phyloP scores from a whole-genome alignment of 352 stramenopile genomes.

The Globisporangium parvum region DNA sequence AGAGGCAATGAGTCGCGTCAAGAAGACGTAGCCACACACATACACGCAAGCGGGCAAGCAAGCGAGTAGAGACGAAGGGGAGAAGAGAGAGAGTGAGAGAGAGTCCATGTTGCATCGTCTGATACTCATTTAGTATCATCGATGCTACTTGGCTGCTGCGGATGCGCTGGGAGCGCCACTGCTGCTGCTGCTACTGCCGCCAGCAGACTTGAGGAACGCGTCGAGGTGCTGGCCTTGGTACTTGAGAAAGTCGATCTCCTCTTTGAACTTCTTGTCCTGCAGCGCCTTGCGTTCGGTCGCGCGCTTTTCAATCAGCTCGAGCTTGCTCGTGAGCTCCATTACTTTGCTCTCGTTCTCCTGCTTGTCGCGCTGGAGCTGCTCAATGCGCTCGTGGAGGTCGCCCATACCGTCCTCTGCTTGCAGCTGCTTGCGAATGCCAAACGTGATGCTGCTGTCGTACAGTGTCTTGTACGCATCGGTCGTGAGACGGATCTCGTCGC shows the following conservation, averaged over 20 bases:
- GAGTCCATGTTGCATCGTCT: neutral
- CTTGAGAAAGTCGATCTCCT: constrained; percentile 94
- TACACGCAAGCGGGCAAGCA: no score
- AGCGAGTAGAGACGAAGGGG: no score
- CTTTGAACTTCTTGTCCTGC: constrained; percentile 92
- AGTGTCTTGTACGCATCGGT: constrained; percentile 95
- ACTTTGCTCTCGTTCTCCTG: constrained; percentile 78
- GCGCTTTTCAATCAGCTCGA: constrained; percentile 92
- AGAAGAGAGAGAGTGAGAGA: neutral
- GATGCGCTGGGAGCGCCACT: neutral
- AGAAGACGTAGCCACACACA: constrained; percentile 12
- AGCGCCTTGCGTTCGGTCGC: constrained; percentile 80
- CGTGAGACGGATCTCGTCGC: constrained; percentile 91
- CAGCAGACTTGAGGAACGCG: constrained; percentile 89
- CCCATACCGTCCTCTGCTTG: constrained; percentile 91
- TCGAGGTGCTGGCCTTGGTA: constrained; percentile 95
- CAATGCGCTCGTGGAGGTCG: constrained; percentile 69
- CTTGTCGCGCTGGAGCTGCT: constrained; percentile 47
- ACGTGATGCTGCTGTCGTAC: constrained; percentile 91
- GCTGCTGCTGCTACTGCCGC: constrained; percentile 29
- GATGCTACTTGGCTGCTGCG: constrained; percentile 1
- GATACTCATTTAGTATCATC: no score
- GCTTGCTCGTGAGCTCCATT: constrained; percentile 85
- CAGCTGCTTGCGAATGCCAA: constrained; percentile 92
- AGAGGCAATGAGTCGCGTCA: constrained; percentile 26